phyloP scores from a whole-genome alignment of 192 early-diverging fungal species.

The Allomyces macrogynus region DNA sequence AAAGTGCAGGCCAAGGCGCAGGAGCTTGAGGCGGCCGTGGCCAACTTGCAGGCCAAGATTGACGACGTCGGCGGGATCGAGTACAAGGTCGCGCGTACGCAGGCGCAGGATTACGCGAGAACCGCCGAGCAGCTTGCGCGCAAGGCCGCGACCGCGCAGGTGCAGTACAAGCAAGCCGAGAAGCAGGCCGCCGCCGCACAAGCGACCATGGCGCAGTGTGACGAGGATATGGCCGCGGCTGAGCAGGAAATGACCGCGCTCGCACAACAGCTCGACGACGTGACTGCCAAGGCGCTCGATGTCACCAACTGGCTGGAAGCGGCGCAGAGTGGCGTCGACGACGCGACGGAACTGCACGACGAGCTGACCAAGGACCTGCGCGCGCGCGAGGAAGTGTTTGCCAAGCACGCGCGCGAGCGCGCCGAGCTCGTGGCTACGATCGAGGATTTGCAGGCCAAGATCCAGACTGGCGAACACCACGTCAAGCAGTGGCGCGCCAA shows the following conservation, averaged over 20 bases:
- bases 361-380: conserved; percentile 24
- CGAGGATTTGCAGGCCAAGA: conserved; percentile 60
- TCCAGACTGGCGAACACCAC: conserved; percentile 20
- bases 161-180: not conserved
- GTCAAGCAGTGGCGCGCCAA: too few relatives aligned
- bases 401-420: conserved; percentile 29
- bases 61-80: not conserved
- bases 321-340: too few relatives aligned
- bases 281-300: not conserved
- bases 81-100: not conserved
- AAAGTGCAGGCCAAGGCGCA: conserved; percentile 36
- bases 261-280: not conserved
- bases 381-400: conserved; percentile 19
- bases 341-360: not conserved
- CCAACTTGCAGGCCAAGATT: not conserved
- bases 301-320: too few relatives aligned
- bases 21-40: conserved; percentile 52
- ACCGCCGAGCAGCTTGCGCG: not conserved
- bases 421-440: conserved; percentile 56
- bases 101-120: not conserved
- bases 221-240: not conserved
- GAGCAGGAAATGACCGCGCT: not conserved
- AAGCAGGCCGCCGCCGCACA: not conserved
- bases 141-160: not conserved
- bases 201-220: not conserved